Evolutionary conservation across 2,329 filamentous ascomycete species (phyloP).

Genomic region (Fusarium sp.): DNA sequence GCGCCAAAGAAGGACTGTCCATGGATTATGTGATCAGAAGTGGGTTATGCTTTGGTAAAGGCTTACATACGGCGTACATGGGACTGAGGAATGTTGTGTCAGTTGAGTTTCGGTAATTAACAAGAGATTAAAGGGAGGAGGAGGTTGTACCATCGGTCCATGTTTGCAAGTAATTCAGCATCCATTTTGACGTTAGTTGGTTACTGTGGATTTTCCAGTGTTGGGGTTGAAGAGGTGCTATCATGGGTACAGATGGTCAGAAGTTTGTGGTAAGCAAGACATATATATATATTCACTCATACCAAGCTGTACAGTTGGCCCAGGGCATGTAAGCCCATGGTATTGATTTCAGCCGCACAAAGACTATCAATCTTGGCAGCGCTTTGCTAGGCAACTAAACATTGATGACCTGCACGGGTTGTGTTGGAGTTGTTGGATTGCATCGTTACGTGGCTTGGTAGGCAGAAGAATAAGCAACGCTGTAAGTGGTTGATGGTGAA

Average conservation of each 20-base stretch:
- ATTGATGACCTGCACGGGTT: background rate
- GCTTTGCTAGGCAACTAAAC: constrained; percentile 14
- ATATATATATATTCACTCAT: background rate
- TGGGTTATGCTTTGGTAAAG: no score
- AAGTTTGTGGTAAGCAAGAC: background rate
- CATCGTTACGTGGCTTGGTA: constrained; percentile 12
- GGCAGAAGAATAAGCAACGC: constrained; percentile 46
- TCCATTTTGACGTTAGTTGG: constrained; percentile 43
- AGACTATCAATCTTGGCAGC: background rate
- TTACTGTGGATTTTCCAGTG: background rate
- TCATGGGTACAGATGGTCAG: background rate
- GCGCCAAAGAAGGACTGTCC: constrained; percentile 54
- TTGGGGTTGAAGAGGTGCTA: background rate
- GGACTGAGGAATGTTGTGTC: constrained; percentile 45
- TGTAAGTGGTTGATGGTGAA: constrained; percentile 40
- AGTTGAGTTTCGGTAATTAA: background rate
- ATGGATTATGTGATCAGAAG: background rate
- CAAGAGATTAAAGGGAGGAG: background rate
- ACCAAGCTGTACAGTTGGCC: background rate
- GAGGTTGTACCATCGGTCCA: constrained; percentile 49
- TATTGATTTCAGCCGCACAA: background rate
- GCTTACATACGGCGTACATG: constrained; percentile 54
- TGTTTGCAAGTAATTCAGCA: constrained; percentile 42
- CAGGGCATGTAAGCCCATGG: background rate
- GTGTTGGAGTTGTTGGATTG: background rate